Evolutionary conservation across 2,329 filamentous ascomycete species (phyloP).

Genomic region (Raffaelea albimanens): DNA sequence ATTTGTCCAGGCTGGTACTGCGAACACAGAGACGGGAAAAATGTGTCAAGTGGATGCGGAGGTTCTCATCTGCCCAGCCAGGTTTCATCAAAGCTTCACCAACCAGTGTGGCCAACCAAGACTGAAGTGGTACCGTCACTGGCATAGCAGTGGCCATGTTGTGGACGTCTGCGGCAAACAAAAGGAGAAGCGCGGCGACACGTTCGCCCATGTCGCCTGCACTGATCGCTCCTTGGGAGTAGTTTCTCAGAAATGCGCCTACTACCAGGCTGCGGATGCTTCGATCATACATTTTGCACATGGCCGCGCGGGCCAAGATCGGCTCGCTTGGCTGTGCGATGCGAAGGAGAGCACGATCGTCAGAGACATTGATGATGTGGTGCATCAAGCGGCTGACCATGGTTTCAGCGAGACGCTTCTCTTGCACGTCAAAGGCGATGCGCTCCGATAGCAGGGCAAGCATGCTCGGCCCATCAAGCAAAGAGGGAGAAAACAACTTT

Average conservation of each 20-base stretch:
- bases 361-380: too few species aligned
- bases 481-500: too few species aligned
- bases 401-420: too few species aligned
- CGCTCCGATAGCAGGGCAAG: too few species aligned
- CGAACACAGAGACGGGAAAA: neutral
- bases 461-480: too few species aligned
- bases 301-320: neutral
- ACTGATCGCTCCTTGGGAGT: slow-evolving; percentile 1
- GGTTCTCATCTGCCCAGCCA: neutral
- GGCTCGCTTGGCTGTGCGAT: slow-evolving; percentile 1
- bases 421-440: too few species aligned
- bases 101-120: neutral
- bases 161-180: neutral
- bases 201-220: slow-evolving; percentile 1
- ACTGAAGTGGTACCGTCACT: too few species aligned
- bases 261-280: too few species aligned
- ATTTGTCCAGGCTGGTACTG: neutral
- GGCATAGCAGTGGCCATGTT: neutral
- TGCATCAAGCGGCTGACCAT: too few species aligned
- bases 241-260: neutral
- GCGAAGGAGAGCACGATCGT: neutral
- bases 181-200: neutral
- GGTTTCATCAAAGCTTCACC: neutral
- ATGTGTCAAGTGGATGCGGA: neutral
- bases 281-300: neutral